A percentile compares a stretch with the other conserved stretches of the same genome.
Evolutionary conservation across 1,284 basidiomycete species (phyloP).

Genomic region (Trichosporon sp.): DNA sequence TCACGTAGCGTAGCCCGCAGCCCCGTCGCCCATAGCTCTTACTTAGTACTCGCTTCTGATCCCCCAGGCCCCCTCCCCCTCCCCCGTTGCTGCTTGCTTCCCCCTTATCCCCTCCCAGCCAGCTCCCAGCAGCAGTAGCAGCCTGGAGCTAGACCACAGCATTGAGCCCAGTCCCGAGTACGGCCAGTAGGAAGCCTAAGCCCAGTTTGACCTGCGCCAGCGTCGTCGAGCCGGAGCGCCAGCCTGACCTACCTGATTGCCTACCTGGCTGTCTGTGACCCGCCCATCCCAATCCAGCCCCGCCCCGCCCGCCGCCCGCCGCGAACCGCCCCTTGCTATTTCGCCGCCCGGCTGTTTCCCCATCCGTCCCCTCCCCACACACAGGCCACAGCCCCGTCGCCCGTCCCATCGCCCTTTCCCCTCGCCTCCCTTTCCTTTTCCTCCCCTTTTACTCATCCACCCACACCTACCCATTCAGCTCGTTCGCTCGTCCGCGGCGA

Average conservation of each 20-base stretch:
- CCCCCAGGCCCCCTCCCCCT: background rate
- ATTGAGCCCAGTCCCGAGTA: background rate
- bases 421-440: slow-evolving; percentile 1
- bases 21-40: background rate
- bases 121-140: background rate
- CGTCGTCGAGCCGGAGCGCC: background rate
- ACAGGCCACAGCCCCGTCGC: slow-evolving; percentile 1
- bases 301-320: too few species aligned
- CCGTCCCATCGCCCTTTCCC: slow-evolving; percentile 3
- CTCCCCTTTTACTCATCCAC: slow-evolving; percentile 1
- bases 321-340: background rate
- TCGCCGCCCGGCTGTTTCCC: slow-evolving; percentile 1
- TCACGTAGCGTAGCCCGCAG: background rate
- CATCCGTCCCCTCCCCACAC: too few species aligned
- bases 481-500: too few species aligned
- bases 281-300: too few species aligned
- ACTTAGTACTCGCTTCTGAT: background rate
- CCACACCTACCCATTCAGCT: background rate
- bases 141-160: too few species aligned
- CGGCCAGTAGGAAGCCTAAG: background rate
- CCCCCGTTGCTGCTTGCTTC: too few species aligned
- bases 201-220: slow-evolving; percentile 1
- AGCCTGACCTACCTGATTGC: background rate
- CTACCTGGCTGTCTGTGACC: background rate
- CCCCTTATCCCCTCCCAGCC: slow-evolving; percentile 1